phyloP scores from a whole-genome alignment of 2,329 filamentous ascomycete genomes.

The Ophiocordyceps camponoti-floridani region DNA sequence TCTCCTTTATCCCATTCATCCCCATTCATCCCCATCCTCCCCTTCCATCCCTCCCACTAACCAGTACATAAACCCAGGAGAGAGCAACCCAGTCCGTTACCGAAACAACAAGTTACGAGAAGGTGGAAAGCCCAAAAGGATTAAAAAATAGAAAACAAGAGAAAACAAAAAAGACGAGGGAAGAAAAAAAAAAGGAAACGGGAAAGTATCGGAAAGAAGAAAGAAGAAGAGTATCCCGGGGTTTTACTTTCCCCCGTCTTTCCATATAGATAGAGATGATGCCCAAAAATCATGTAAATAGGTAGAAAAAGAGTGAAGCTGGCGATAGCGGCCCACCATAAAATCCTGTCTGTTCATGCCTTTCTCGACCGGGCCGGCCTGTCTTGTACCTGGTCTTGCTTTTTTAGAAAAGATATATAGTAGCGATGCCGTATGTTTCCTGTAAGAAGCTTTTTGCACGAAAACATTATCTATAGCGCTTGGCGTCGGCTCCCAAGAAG shows the following conservation, averaged over 20 bases:
- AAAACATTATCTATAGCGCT: slow-evolving; percentile 3
- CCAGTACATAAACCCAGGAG: too few relatives aligned
- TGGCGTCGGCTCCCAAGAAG: background rate
- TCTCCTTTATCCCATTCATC: too few relatives aligned
- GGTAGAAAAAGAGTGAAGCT: background rate
- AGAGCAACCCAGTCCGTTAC: too few relatives aligned
- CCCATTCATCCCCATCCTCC: too few relatives aligned
- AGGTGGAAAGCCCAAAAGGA: background rate
- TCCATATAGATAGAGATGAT: background rate
- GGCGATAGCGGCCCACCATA: background rate
- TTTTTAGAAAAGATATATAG: slow-evolving; percentile 3
- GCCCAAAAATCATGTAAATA: background rate
- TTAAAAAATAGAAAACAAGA: background rate
- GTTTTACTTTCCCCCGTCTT: background rate
- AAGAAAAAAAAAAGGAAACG: background rate
- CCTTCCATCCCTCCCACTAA: too few relatives aligned
- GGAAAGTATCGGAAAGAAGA: background rate
- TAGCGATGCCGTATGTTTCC: slow-evolving; percentile 5
- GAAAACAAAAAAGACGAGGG: background rate
- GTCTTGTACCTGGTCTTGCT: background rate
- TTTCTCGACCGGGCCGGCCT: background rate
- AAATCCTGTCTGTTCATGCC: background rate
- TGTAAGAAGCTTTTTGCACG: slow-evolving; percentile 2
- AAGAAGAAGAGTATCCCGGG: background rate
- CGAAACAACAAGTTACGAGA: too few relatives aligned